Evolutionary conservation across 1,284 basidiomycete species (phyloP).

Genomic region (Cystobasidium slooffiae): DNA sequence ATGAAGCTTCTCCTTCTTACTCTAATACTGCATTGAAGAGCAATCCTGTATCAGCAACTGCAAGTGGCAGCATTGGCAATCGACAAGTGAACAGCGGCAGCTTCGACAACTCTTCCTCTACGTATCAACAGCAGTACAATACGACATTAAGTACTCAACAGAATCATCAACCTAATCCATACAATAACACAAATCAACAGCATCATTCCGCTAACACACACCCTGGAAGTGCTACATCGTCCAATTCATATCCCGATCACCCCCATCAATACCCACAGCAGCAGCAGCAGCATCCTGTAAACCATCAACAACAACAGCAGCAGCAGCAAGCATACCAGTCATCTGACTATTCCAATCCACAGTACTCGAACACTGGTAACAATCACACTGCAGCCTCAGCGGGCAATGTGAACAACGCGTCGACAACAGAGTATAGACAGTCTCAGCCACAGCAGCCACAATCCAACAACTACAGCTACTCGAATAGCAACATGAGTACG

Average conservation of each 20-base stretch:
- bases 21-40: background rate
- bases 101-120: too few species aligned
- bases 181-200: background rate
- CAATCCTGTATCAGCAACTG: background rate
- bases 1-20: too few species aligned
- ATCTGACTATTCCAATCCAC: background rate
- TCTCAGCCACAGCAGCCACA: background rate
- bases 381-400: background rate
- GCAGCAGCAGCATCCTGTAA: background rate
- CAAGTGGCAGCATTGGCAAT: too few species aligned
- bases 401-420: background rate
- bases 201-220: background rate
- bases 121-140: too few species aligned
- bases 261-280: background rate
- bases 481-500: background rate
- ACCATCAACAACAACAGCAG: background rate
- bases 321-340: conserved; percentile 10
- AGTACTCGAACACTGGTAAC: background rate
- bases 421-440: background rate
- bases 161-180: too few species aligned
- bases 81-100: too few species aligned
- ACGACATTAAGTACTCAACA: too few species aligned
- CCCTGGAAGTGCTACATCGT: background rate
- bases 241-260: conserved; percentile 1
- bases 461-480: background rate